Conservation (phyloP, 306 rosid genomes). For the Mimosa pudica region DNA sequence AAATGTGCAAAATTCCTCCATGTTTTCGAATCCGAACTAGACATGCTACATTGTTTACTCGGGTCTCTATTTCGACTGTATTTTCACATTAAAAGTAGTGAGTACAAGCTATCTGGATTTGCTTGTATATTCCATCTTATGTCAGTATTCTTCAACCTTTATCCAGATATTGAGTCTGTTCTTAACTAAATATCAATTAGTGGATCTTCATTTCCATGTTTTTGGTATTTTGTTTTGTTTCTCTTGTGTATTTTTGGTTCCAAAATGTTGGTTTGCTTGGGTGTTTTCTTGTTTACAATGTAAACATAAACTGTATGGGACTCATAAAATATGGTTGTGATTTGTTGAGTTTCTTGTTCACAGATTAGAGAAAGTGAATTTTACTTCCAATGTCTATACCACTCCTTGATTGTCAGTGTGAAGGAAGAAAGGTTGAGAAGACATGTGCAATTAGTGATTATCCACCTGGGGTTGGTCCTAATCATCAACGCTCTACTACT, state of each 20-base stretch:
- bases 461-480: neutral
- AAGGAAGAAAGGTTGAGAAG: neutral
- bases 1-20: too few species aligned
- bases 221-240: neutral
- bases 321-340: neutral
- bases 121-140: too few species aligned
- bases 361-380: neutral
- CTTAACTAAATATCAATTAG: neutral
- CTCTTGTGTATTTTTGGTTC: neutral
- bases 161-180: neutral
- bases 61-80: too few species aligned
- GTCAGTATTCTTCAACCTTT: neutral
- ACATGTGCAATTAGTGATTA: neutral
- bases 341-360: neutral
- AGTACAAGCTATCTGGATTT: too few species aligned
- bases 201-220: neutral
- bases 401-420: neutral
- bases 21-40: too few species aligned
- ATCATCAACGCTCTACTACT: neutral
- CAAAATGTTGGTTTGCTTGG: neutral
- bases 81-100: too few species aligned
- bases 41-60: too few species aligned
- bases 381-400: neutral
- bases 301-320: neutral
- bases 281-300: neutral